These are phyloP conservation scores for Alloteropsis angusta DNA, from an alignment of 202 grass and related monocot genomes.

Conservation along the genomic window DNA sequence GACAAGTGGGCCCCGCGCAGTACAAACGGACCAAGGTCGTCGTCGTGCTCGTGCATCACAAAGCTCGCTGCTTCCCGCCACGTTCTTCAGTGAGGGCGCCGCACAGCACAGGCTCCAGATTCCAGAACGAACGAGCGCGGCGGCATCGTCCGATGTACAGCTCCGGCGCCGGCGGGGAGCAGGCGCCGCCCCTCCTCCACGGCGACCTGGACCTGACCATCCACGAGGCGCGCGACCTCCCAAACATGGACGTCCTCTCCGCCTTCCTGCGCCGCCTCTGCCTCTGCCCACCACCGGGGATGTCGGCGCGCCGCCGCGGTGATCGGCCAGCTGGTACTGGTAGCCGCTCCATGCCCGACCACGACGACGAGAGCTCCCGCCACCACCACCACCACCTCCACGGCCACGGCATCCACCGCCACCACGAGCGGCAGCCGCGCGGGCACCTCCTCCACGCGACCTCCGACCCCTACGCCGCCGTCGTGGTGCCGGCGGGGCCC, in stretches of 20 bases:
- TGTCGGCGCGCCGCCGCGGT: neutral
- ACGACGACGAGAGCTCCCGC: neutral
- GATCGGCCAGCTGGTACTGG: no score
- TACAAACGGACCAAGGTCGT: no score
- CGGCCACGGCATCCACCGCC: neutral
- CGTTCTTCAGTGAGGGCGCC: neutral
- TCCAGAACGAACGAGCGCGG: neutral
- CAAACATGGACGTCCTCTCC: slow-evolving; percentile 76
- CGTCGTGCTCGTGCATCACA: no score
- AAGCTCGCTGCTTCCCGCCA: neutral
- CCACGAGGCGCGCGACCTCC: slow-evolving; percentile 49
- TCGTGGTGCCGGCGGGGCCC: slow-evolving; percentile 15
- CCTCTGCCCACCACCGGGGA: neutral
- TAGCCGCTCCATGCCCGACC: neutral
- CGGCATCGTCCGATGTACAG: neutral
- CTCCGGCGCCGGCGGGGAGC: neutral
- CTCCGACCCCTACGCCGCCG: slow-evolving; percentile 60
- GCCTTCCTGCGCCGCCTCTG: slow-evolving; percentile 47
- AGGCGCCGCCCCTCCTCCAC: slow-evolving; percentile 28
- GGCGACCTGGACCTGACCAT: slow-evolving; percentile 65
- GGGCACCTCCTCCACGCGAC: slow-evolving; percentile 22
- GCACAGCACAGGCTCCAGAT: neutral
- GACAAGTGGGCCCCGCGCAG: no score
- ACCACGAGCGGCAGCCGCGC: neutral
- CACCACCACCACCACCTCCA: neutral